Conservation (phyloP, 176 grass and related monocot species). For the Carex littledalei region DNA sequence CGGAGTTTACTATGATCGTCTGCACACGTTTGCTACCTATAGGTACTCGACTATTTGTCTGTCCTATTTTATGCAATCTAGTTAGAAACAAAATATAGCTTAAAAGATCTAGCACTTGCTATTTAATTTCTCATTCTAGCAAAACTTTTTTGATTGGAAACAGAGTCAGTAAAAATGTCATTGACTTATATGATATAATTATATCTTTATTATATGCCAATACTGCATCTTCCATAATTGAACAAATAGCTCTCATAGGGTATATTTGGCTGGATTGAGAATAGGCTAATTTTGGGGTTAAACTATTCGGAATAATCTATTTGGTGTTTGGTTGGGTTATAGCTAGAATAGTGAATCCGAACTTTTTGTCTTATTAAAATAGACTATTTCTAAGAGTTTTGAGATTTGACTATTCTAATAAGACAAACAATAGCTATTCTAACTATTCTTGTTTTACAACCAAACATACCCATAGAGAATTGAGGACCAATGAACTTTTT, state of each 20-base stretch:
- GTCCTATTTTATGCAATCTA: not conserved
- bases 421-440: no score
- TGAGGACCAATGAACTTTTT: not conserved
- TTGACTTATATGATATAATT: not conserved
- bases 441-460: no score
- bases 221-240: not conserved
- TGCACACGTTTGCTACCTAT: constrained; percentile 39
- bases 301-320: no score
- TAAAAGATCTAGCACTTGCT: not conserved
- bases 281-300: no score
- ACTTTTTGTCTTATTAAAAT: no score
- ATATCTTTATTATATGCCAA: not conserved
- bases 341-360: no score
- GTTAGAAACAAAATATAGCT: not conserved
- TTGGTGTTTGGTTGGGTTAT: no score
- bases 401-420: no score
- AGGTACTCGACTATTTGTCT: constrained; percentile 24
- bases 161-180: not conserved
- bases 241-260: not conserved
- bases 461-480: no score
- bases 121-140: not conserved
- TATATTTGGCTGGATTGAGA: no score
- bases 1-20: constrained; percentile 65
- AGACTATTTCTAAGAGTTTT: no score
- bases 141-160: not conserved